Conservation (phyloP, 1,284 basidiomycete genomes). For the Hemileia vastatrix region DNA sequence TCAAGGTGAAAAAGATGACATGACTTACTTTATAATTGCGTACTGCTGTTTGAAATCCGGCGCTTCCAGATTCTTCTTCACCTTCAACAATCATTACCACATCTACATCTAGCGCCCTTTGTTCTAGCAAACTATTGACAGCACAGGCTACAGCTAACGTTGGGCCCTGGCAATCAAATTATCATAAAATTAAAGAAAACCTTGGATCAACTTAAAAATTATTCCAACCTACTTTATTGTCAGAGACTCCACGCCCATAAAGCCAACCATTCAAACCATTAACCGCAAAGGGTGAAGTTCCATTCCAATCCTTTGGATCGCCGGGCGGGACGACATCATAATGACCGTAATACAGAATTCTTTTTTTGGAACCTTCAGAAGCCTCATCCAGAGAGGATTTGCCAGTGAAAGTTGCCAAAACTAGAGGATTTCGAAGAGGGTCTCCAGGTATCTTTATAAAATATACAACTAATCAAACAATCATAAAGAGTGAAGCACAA, state of each 20-base stretch:
- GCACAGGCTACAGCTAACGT: slow-evolving; percentile 84
- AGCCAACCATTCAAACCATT: slow-evolving; percentile 81
- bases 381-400: slow-evolving; percentile 24
- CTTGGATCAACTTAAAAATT: not conserved
- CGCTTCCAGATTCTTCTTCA: slow-evolving; percentile 86
- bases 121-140: slow-evolving; percentile 64
- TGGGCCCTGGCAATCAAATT: slow-evolving; percentile 70
- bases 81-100: slow-evolving; percentile 87
- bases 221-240: slow-evolving; percentile 37
- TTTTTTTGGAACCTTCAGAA: slow-evolving; percentile 47
- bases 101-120: slow-evolving; percentile 68
- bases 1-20: not conserved
- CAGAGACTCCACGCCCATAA: slow-evolving; percentile 73
- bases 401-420: slow-evolving; percentile 72
- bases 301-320: slow-evolving; percentile 60
- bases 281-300: slow-evolving; percentile 73
- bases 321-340: slow-evolving; percentile 82
- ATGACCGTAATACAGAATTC: slow-evolving; percentile 86
- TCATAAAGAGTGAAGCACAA: slow-evolving; percentile 37
- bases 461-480: not conserved
- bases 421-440: slow-evolving; percentile 59
- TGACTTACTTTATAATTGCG: slow-evolving; percentile 58
- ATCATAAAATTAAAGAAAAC: not conserved
- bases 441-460: slow-evolving; percentile 47
- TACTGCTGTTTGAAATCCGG: slow-evolving; percentile 70